Evolutionary conservation across 83 land plant species (phyloP).

Genomic region (Picea abies): DNA sequence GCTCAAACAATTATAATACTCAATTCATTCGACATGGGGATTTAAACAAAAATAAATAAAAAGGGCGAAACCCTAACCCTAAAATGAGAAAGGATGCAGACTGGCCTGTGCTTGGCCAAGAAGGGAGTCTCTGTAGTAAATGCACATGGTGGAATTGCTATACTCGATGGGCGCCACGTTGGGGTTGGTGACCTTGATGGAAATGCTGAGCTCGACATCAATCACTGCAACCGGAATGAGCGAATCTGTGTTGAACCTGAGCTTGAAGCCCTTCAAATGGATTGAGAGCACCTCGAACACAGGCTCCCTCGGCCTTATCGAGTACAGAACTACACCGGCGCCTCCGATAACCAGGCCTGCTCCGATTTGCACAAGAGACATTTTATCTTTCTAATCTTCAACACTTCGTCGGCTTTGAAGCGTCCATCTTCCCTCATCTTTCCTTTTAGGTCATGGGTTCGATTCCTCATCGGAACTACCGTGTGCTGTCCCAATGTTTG

Average conservation of each 20-base stretch:
- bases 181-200: too few relatives aligned
- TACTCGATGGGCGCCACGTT: too few relatives aligned
- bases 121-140: constrained; percentile 74
- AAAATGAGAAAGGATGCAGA: too few relatives aligned
- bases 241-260: constrained; percentile 52
- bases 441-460: too few relatives aligned
- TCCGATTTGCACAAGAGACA: background rate
- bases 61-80: too few relatives aligned
- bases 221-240: constrained; percentile 63
- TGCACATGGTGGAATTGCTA: constrained; percentile 36
- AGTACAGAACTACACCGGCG: constrained; percentile 30
- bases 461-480: too few relatives aligned
- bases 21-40: background rate
- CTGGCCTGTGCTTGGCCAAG: constrained; percentile 70
- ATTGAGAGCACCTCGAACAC: constrained; percentile 71
- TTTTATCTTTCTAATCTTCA: too few relatives aligned
- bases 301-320: constrained; percentile 65
- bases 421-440: too few relatives aligned
- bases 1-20: background rate
- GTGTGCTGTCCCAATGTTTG: too few relatives aligned
- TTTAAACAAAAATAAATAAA: background rate
- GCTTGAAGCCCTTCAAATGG: constrained; percentile 65
- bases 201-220: constrained; percentile 50
- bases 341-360: constrained; percentile 48
- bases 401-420: too few relatives aligned